Evolutionary conservation across 164 flowering plant genomes (phyloP).

Genomic region (Malania oleifera): DNA sequence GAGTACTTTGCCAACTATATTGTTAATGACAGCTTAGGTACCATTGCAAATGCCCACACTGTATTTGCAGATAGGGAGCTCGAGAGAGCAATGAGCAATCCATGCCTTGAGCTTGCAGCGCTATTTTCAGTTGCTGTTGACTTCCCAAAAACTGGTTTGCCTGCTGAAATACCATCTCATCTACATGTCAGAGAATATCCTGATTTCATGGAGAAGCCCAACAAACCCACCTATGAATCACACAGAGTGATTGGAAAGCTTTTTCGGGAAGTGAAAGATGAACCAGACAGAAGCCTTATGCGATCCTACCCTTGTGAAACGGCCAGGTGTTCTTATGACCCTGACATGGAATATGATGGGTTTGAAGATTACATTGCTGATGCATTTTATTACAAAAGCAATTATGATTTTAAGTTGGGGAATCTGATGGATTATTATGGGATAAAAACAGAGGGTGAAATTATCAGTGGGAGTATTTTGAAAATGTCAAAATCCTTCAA

Average conservation of each 20-base stretch:
- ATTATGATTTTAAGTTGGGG: conserved; percentile 65
- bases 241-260: conserved; percentile 56
- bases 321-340: conserved; percentile 53
- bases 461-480: conserved; percentile 66
- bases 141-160: conserved; percentile 82
- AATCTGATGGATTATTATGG: conserved; percentile 77
- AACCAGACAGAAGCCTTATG: conserved; percentile 20
- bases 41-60: conserved; percentile 72
- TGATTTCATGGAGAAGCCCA: conserved; percentile 87
- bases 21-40: conserved; percentile 76
- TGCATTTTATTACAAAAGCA: conserved; percentile 53
- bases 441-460: conserved; percentile 70
- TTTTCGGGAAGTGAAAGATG: conserved; percentile 57
- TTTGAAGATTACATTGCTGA: conserved; percentile 56
- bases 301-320: conserved; percentile 50
- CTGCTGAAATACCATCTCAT: conserved; percentile 57
- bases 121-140: conserved; percentile 81
- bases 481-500: conserved; percentile 48
- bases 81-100: conserved; percentile 38
- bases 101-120: conserved; percentile 56
- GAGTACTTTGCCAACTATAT: conserved; percentile 75
- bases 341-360: conserved; percentile 73
- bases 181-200: conserved; percentile 64
- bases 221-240: conserved; percentile 63
- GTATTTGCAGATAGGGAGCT: conserved; percentile 63